These are phyloP conservation scores for Nakaseomyces kungkrabaensis DNA, from an alignment of 1,139 yeast species.

Conservation along the genomic window DNA sequence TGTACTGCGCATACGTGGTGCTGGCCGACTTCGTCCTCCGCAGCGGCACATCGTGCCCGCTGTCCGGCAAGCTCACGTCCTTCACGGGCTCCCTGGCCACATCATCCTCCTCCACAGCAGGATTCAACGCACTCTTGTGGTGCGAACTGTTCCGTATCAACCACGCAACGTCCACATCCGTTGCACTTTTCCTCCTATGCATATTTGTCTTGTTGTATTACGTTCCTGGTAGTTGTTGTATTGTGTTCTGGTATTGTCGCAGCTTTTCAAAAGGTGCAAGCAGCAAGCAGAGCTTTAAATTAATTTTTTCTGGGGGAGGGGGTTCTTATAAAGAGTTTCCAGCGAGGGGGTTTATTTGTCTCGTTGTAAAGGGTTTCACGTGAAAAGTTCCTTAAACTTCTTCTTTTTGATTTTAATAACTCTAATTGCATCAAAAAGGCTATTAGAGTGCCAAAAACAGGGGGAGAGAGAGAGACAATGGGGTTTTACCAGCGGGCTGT, in stretches of 20 bases:
- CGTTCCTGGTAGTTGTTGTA: too few relatives aligned
- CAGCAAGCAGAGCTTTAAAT: too few relatives aligned
- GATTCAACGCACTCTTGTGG: not conserved
- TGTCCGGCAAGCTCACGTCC: not conserved
- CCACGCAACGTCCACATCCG: slow-evolving; percentile 5
- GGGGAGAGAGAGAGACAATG: not conserved
- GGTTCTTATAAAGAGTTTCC: too few relatives aligned
- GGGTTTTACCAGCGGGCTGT: slow-evolving; percentile 1
- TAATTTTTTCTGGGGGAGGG: too few relatives aligned
- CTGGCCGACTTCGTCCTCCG: slow-evolving; percentile 4
- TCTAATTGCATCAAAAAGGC: too few relatives aligned
- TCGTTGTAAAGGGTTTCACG: too few relatives aligned
- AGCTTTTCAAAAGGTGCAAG: not conserved
- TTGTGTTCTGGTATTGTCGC: not conserved
- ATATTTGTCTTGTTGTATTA: not conserved
- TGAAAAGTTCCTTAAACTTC: too few relatives aligned
- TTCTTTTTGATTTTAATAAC: too few relatives aligned
- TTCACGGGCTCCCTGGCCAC: not conserved
- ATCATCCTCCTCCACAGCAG: not conserved
- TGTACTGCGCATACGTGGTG: not conserved
- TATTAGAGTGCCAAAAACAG: not conserved
- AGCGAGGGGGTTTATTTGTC: too few relatives aligned
- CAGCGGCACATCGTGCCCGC: not conserved
- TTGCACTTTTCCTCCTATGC: slow-evolving; percentile 3
- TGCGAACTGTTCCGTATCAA: slow-evolving; percentile 3